Percentiles rank a stretch among this genome's conserved stretches.
phyloP scores from a whole-genome alignment of 2,329 filamentous ascomycete genomes.

The Tolypocladium tropicale region DNA sequence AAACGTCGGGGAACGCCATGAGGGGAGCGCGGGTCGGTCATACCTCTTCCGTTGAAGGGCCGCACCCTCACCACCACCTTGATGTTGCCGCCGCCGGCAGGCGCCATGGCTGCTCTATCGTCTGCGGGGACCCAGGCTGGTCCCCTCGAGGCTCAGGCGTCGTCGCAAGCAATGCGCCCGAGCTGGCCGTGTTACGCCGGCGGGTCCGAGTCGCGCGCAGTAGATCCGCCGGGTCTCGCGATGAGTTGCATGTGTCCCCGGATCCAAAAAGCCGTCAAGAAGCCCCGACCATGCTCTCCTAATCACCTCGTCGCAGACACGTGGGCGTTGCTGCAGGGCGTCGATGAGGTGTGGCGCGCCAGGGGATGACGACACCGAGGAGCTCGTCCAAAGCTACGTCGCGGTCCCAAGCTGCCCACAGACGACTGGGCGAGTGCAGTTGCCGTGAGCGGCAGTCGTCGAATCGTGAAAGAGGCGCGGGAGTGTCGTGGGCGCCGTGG shows the following conservation, averaged over 20 bases:
- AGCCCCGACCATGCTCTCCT: conserved; percentile 7
- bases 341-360: neutral
- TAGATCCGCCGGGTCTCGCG: neutral
- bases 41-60: conserved; percentile 93
- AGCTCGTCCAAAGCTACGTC: neutral
- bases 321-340: neutral
- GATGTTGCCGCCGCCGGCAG: conserved; percentile 82
- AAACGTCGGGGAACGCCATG: neutral
- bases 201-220: neutral
- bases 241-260: conserved; percentile 1
- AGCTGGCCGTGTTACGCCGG: conserved; percentile 4
- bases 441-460: neutral
- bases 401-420: neutral
- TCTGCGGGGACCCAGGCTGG: conserved; percentile 24
- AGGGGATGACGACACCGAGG: conserved; percentile 2
- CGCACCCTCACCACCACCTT: conserved; percentile 97
- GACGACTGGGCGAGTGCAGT: neutral
- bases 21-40: neutral
- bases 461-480: neutral
- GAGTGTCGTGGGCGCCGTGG: conserved; percentile 2
- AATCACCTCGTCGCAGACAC: neutral
- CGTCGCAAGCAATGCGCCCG: conserved; percentile 16
- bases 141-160: conserved; percentile 18
- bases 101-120: conserved; percentile 23
- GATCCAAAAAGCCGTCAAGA: conserved; percentile 4